phyloP scores from a whole-genome alignment of 257 asterid genomes.

The Leonotis leonurus region DNA sequence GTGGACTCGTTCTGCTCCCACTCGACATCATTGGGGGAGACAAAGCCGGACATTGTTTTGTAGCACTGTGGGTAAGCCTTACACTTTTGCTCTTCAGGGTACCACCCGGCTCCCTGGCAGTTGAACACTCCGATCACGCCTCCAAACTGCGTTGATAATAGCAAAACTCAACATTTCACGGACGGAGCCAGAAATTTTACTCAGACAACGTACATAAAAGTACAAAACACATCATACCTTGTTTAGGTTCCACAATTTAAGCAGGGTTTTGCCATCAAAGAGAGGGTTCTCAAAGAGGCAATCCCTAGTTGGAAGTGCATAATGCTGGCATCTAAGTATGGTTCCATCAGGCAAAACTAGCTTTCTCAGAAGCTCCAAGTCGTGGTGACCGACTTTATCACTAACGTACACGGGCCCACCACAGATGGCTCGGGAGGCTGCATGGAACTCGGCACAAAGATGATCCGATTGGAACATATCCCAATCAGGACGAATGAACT shows the following conservation, averaged over 20 bases:
- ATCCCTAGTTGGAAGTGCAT: conserved; percentile 44
- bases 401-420: conserved; percentile 46
- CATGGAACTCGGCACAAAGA: conserved; percentile 40
- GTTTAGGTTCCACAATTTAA: conserved; percentile 43
- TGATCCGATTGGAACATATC: conserved; percentile 47
- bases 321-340: conserved; percentile 39
- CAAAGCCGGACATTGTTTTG: conserved; percentile 22
- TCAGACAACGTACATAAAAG: background rate
- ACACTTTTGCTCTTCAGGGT: conserved; percentile 38
- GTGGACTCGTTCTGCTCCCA: conserved; percentile 32
- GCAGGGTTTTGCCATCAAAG: conserved; percentile 33
- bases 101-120: conserved; percentile 50
- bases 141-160: conserved; percentile 23
- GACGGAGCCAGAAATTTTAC: background rate
- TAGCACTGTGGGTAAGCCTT: conserved; percentile 35
- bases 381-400: conserved; percentile 32
- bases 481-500: conserved; percentile 44
- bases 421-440: conserved; percentile 34
- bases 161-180: background rate
- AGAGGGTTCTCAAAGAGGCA: conserved; percentile 47
- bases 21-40: conserved; percentile 28
- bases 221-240: conserved; percentile 21
- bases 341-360: conserved; percentile 39
- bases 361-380: conserved; percentile 35
- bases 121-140: conserved; percentile 42